Evolutionary conservation across 305 asterid species (phyloP), one percentile per base, ranked within the genome.

Genomic region (Solanum chacoense): DNA sequence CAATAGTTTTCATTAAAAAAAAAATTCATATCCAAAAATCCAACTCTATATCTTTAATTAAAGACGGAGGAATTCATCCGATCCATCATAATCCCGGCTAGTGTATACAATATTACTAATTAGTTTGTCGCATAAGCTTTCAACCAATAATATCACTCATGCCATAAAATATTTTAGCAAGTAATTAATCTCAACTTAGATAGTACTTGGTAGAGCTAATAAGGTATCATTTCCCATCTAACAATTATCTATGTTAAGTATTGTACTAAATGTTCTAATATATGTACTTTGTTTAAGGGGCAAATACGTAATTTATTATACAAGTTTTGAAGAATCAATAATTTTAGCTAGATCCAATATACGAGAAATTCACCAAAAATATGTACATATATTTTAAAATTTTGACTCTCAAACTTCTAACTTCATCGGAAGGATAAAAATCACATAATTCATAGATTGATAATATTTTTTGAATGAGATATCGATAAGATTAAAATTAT

Each of bases 361-460:
- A 24, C 2, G 3, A 69, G 20, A 24, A 69, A 5, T 69, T 24
- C 32, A 69, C 13, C 13, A 69, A 67, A 24, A 2, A 69, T 69
- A 0, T 69, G 26, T 4, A 69, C 1, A 2, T 69, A 42, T 42
- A 13, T 11, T 69, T 2, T 6, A 69, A 26, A 2, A 4, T 69
- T 26, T 11, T 11, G 7, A 11, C 28, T 11, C 16, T 3, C 18
- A 4, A 2, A 38, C 13, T n/a, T 65, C 11, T 65, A 2, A 6
- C 22, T 50, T 50, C 10, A 8, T 3, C 0, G 2, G 1, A 59
- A 59, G 0, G 0, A 59, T 20, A 36, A 0, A 8, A 22, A 8
- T 22, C 24, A 63, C 12, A 22, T 22, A 59, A 8, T 22, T 20
- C 0, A 4, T 59, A 63, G 1, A 2, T 8, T 0, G 2, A 22